A percentile compares a stretch with the other conserved stretches of the same genome.
These are phyloP conservation scores for Aspergillus hancockii DNA, from an alignment of 495 filamentous ascomycete genomes.

Conservation along the genomic window DNA sequence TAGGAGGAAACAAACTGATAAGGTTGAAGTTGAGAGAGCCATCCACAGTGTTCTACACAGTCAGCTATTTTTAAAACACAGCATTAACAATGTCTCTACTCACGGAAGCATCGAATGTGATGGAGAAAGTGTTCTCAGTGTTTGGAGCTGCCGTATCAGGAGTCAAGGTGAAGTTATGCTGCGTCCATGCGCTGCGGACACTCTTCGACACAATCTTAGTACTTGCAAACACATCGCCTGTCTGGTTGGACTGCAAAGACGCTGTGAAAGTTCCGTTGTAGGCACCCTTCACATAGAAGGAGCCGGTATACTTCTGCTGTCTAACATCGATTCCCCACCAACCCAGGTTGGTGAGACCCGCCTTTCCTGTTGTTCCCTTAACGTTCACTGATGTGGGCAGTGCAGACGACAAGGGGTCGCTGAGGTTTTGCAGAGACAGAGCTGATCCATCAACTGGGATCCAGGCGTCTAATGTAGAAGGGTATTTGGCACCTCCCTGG, in stretches of 20 bases:
- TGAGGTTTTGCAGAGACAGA: constrained; percentile 54
- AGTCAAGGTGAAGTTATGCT: constrained; percentile 37
- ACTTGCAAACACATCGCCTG: constrained; percentile 32
- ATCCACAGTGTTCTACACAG: constrained; percentile 34
- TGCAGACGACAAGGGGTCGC: constrained; percentile 58
- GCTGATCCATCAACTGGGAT: constrained; percentile 49
- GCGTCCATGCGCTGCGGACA: constrained; percentile 28
- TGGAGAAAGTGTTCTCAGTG: constrained; percentile 63
- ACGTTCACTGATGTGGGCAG: constrained; percentile 64
- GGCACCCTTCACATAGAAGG: constrained; percentile 57
- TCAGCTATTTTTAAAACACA: neutral
- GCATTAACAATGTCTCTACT: neutral
- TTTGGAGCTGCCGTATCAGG: constrained; percentile 48
- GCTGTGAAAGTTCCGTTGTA: constrained; percentile 34
- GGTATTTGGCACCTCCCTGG: constrained; percentile 52
- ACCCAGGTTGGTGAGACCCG: constrained; percentile 59
- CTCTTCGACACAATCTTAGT: constrained; percentile 29
- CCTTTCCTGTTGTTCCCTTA: constrained; percentile 34
- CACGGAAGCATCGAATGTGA: constrained; percentile 57
- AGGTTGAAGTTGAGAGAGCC: constrained; percentile 64
- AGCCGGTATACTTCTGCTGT: constrained; percentile 51
- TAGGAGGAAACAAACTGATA: constrained; percentile 68
- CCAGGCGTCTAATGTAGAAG: constrained; percentile 54
- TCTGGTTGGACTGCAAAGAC: constrained; percentile 30
- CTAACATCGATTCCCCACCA: constrained; percentile 66